Base-by-base conservation (phyloP, 257 asterid species). In the Jaltomata sinuosa region DNA sequence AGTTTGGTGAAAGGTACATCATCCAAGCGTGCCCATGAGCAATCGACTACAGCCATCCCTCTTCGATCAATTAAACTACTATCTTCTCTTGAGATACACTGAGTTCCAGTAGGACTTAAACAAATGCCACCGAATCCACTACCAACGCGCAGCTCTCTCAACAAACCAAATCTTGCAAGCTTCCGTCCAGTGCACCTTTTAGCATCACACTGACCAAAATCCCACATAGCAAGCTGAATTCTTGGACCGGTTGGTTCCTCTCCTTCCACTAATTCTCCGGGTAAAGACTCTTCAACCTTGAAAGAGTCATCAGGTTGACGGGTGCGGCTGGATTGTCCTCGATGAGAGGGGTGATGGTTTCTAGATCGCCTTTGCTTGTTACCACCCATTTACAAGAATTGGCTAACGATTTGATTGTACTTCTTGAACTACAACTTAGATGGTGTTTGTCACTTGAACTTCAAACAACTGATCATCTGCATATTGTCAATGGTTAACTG, bases 211-310 rank as follows among this genome's bases (percentile, higher is more conserved):
- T 96, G 99, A 16, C 95, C 98, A 87, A 96, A 96, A 92, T 96
- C 99, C 99, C 99, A 96, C 99, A 96, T 93, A 83, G 99, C 98
- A 55, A 96, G 97, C 89, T 94, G 97, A 90, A 96, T 86, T 38
- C 87, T 87, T 47, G 93, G 95, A 84, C 84, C 88, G 55, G 78
- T 87, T 77, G 65, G 89, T 89, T 85, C 92, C 54, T 86, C 97
- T 62, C 89, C 97, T 78, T 90, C 97, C 52, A 87, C 89, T 2
- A 62, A 8, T 8, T 45, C 64, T 1, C 57, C 82, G 12, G 98
- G 98, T 84, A 93, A 90, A 85, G 98, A 93, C 77, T 27, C 93
- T 49, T 78, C 97, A 84, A 85, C 88, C 95, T 93, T 90, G 67
- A 53, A 83, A 54, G 87, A 86, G 27, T 85, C 87, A 84, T 86